Evolutionary conservation across 2,329 filamentous ascomycete species (phyloP), one percentile per base, ranked within the genome.

Genomic region (Plectosphaerella plurivora): DNA sequence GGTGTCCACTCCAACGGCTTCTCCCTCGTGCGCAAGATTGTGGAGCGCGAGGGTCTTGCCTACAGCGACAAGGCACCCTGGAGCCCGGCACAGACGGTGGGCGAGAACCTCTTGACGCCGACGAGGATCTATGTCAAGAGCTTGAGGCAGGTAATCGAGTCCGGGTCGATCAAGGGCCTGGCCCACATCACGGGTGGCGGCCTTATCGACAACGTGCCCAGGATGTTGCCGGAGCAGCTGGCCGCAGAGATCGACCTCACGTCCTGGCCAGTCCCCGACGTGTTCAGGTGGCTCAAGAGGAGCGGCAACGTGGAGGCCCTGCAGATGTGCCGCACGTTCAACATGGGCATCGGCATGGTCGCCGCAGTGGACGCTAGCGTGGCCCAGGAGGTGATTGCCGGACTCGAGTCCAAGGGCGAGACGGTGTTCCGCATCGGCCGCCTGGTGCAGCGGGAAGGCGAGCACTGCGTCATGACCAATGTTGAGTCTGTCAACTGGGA

Each of bases 111-210:
- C 36, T 81, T 99, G 54, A 91, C 88, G 3, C 94, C 94, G 0
- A 99, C 94, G 1, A 83, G 87, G 59, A 97, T 99, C 68, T 99
- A 99, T 71, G 94, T 97, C 63, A 88, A 88, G 67, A 78, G 88
- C 35, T 73, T 96, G 20, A 81, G 97, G 10, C 79, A 84, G 47
- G 81, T 88, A 1, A 72, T 82, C 20, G 72, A 81, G 47, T 76
- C 79, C 57, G 73, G 78, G 10, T 75, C 91, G 41, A 78, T 97
- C 68, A 96, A 96, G 74, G 94, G 94, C 50, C 88, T 97, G 69
- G 89, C 94, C 11, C 94, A 99, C 73, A 97, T 99, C 73, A 99
- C 94, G 0, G 94, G 94, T 49, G 94, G 94, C 55, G 94, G 94
- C 11, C 81, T 99, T 18, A 78, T 87, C 16, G 94, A 99, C 73